A percentile compares a stretch with the other conserved stretches of the same genome.
These are phyloP conservation scores for Alternaria longipes DNA, from an alignment of 2,329 filamentous ascomycete genomes.

Conservation along the genomic window DNA sequence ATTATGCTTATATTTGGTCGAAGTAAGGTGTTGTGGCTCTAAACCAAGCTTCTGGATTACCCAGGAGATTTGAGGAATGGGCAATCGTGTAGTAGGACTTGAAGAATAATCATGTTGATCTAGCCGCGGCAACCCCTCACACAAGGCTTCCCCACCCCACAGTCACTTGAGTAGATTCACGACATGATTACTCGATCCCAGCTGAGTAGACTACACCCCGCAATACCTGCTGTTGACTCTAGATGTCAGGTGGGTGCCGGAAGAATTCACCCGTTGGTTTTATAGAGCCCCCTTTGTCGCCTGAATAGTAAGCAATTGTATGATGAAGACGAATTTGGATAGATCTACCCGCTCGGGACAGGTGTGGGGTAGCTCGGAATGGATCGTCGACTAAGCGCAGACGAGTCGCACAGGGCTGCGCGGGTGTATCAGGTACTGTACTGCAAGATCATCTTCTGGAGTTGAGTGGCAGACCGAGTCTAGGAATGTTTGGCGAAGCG, in stretches of 20 bases:
- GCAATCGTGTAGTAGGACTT: neutral
- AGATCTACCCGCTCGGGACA: neutral
- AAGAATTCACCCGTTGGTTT: neutral
- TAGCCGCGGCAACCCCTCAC: slow-evolving; percentile 3
- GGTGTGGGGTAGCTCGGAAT: neutral
- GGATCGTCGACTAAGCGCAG: slow-evolving; percentile 12
- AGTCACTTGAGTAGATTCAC: neutral
- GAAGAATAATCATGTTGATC: neutral
- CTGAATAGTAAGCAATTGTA: neutral
- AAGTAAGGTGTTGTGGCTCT: neutral
- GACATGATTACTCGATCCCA: neutral
- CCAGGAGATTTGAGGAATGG: neutral
- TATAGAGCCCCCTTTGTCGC: neutral
- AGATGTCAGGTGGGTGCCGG: neutral
- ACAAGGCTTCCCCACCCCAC: neutral
- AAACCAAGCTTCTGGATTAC: neutral
- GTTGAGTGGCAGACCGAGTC: neutral
- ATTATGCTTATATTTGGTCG: slow-evolving; percentile 7
- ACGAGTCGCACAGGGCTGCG: slow-evolving; percentile 1
- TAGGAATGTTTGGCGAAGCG: neutral
- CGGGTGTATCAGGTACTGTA: neutral
- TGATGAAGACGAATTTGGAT: neutral
- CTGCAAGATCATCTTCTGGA: neutral
- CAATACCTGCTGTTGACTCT: neutral
- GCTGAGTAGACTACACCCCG: neutral